Evolutionary conservation across 805 yeast genomes (phyloP), one percentile per base, ranked within the genome.

Genomic region (Cyberlindnera amylophila): DNA sequence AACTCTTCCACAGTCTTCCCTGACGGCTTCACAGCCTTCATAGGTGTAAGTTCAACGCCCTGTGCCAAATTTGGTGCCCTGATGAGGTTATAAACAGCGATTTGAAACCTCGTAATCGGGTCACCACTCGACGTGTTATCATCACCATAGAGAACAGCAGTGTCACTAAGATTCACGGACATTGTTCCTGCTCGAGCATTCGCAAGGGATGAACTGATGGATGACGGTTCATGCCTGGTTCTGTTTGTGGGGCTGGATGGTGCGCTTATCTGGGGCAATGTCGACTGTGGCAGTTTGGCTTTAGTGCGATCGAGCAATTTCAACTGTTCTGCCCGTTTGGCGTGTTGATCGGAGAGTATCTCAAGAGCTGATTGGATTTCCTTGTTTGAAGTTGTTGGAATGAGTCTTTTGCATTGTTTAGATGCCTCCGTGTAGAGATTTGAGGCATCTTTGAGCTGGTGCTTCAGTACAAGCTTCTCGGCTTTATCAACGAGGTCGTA

Each of bases 401-500:
- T 16, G 6, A 23, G 17, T 13, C 19, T 21, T 5, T 16, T 51
- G 38, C 73, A 63, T 39, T 56, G 42, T 1, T 50, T 53, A 5
- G 71, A 55, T 0, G 78, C 71, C 15, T 63, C 57, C 8, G 47
- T 45, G 50, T 74, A 77, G 9, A 59, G 50, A 4, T 51, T 45
- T 6, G 71, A 61, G 0, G 82, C 77, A 18, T 63, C 63, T 6
- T 55, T 50, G 28, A 65, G 65, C 33, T 75, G 73, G 8, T 71
- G 71, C 34, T 66, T 64, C 24, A 67, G 46, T 1, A 70, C 66
- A 11, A 74, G 68, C 21, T 63, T 57, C 46, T 81, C 84, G 0
- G 84, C 86, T 34, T 64, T 67, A 42, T 72, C 74, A 15, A 78
- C 77, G 4, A 36, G 29, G 6, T 43, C 50, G 27, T 46, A 46